These are phyloP conservation scores for Neonectria hederae DNA, from an alignment of 2,329 filamentous ascomycete species.

Conservation along the genomic window DNA sequence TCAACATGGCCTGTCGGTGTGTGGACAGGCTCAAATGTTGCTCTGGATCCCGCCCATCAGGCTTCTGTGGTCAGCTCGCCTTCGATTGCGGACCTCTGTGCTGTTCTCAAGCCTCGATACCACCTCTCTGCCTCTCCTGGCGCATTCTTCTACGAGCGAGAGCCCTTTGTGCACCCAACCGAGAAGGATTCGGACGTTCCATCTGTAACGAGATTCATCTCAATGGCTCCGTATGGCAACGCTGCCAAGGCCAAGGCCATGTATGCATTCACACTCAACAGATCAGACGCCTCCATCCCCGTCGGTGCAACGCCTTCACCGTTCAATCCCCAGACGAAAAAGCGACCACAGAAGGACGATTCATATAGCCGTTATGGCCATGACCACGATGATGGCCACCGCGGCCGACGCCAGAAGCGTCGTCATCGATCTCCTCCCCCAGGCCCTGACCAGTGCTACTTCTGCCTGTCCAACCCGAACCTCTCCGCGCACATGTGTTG, in stretches of 20 bases:
- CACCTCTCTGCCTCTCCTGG: constrained; percentile 78
- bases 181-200: constrained; percentile 59
- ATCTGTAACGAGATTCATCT: constrained; percentile 87
- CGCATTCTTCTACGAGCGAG: constrained; percentile 84
- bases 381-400: constrained; percentile 53
- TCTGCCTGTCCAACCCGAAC: constrained; percentile 90
- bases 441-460: constrained; percentile 86
- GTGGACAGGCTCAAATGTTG: constrained; percentile 72
- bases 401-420: constrained; percentile 57
- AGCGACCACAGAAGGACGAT: constrained; percentile 62
- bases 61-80: constrained; percentile 64
- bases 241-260: constrained; percentile 79
- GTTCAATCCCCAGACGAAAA: constrained; percentile 66
- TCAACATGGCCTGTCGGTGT: constrained; percentile 84
- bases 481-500: constrained; percentile 88
- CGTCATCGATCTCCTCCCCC: constrained; percentile 65
- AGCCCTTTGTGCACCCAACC: constrained; percentile 83
- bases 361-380: constrained; percentile 65
- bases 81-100: constrained; percentile 80
- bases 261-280: constrained; percentile 80
- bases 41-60: constrained; percentile 63
- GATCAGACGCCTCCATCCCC: constrained; percentile 71
- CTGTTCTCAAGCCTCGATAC: constrained; percentile 86
- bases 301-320: constrained; percentile 80
- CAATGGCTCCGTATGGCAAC: constrained; percentile 82